Evolutionary conservation across 2,329 filamentous ascomycete species (phyloP).

Genomic region (Phialophora verrucosa): DNA sequence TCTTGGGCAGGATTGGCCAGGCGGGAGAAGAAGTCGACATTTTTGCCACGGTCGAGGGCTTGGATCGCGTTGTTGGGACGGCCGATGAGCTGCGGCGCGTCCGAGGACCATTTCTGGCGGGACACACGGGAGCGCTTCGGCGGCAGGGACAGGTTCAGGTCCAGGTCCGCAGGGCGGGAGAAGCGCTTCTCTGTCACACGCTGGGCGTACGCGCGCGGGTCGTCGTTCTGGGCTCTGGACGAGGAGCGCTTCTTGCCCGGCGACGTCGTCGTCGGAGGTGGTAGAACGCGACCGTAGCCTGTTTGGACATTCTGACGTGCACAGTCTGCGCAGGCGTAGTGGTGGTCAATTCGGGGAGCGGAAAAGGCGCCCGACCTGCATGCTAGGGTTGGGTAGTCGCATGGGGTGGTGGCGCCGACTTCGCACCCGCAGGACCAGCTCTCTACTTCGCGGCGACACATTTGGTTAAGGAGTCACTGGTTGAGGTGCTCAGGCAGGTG

Average conservation of each 20-base stretch:
- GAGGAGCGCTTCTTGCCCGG: conserved; percentile 1
- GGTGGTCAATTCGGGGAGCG: not conserved
- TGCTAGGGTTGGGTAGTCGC: not conserved
- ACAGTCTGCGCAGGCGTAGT: not conserved
- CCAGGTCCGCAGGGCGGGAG: not conserved
- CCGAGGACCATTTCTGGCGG: not conserved
- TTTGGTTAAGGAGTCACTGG: not conserved
- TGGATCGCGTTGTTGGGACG: conserved; percentile 12
- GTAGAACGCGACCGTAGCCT: not conserved
- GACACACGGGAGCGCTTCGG: conserved; percentile 10
- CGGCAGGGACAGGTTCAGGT: conserved; percentile 2
- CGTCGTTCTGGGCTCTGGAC: not conserved
- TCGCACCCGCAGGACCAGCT: conserved; percentile 5
- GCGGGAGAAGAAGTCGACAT: not conserved
- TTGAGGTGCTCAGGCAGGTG: not conserved
- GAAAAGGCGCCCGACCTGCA: not conserved
- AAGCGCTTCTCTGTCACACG: not conserved
- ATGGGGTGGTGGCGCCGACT: not conserved
- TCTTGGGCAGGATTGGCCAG: conserved; percentile 13
- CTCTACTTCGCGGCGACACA: not conserved
- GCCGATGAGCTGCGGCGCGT: conserved; percentile 22
- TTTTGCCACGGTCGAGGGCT: not conserved
- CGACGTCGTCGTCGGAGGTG: not conserved
- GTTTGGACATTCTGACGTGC: not conserved
- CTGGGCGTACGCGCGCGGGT: not conserved